phyloP scores from a whole-genome alignment of 2,329 filamentous ascomycete species.

The Fusarium sacchari region DNA sequence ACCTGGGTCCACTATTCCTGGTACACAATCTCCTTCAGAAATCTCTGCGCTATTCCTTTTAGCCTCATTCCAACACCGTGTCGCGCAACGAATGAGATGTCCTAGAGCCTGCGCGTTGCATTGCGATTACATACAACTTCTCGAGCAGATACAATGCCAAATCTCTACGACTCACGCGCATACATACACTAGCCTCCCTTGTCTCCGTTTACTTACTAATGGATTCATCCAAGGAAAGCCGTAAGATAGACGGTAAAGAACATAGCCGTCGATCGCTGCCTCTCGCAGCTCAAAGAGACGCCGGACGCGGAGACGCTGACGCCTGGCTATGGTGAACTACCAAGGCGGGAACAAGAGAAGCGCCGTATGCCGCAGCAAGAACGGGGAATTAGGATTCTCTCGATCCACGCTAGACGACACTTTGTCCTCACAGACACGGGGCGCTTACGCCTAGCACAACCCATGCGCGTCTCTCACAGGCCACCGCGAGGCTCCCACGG shows the following conservation, averaged over 20 bases:
- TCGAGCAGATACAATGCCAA: conserved; percentile 1
- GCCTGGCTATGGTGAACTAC: conserved; percentile 5
- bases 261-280: conserved; percentile 22
- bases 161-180: conserved; percentile 17
- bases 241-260: conserved; percentile 10
- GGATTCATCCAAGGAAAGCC: not conserved
- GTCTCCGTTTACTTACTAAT: conserved; percentile 22
- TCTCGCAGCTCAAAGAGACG: conserved; percentile 28
- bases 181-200: conserved; percentile 16
- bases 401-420: conserved; percentile 18
- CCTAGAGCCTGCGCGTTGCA: not conserved
- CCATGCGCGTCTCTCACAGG: conserved; percentile 18
- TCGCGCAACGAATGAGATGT: conserved; percentile 15
- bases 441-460: conserved; percentile 18
- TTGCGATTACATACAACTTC: conserved; percentile 17
- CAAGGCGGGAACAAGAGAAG: conserved; percentile 23
- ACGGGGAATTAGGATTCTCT: conserved; percentile 12
- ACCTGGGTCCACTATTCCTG: conserved; percentile 23
- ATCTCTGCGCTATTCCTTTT: conserved; percentile 29
- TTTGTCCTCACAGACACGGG: conserved; percentile 25
- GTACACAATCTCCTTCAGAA: conserved; percentile 10
- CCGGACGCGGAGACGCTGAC: conserved; percentile 30
- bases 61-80: conserved; percentile 9
- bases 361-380: conserved; percentile 24
- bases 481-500: conserved; percentile 25